These are phyloP conservation scores for Dissophora globulifera DNA, from an alignment of 192 early-diverging fungal species.

Conservation along the genomic window DNA sequence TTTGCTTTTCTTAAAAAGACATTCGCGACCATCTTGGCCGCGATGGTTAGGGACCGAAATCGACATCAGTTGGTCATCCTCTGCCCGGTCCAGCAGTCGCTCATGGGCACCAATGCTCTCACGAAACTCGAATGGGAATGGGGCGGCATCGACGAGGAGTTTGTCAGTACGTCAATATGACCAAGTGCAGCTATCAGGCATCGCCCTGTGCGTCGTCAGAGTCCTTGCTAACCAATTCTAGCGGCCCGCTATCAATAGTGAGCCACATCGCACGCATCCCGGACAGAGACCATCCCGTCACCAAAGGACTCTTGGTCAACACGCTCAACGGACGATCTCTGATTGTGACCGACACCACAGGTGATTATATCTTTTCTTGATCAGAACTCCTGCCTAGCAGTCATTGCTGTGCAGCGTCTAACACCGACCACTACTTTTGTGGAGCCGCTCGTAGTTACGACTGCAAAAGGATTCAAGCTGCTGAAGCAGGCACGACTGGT, in stretches of 20 bases:
- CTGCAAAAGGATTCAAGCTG: slow-evolving; percentile 47
- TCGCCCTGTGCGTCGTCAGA: too few relatives aligned
- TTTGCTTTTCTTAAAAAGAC: slow-evolving; percentile 31
- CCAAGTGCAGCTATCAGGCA: too few relatives aligned
- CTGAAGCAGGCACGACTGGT: slow-evolving; percentile 44
- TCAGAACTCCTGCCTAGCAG: neutral
- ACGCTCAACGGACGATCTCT: slow-evolving; percentile 41
- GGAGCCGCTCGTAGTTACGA: slow-evolving; percentile 39
- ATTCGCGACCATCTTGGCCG: slow-evolving; percentile 18
- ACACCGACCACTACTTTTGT: too few relatives aligned
- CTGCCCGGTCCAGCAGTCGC: slow-evolving; percentile 35
- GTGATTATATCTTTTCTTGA: slow-evolving; percentile 5
- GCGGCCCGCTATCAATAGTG: slow-evolving; percentile 5
- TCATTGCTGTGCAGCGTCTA: neutral
- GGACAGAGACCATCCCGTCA: slow-evolving; percentile 31
- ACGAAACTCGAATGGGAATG: slow-evolving; percentile 47
- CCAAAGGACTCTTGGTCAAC: slow-evolving; percentile 16
- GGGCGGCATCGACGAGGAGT: slow-evolving; percentile 52
- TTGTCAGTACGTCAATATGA: slow-evolving; percentile 42
- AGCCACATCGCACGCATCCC: slow-evolving; percentile 41
- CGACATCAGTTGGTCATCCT: slow-evolving; percentile 38
- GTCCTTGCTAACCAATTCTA: neutral
- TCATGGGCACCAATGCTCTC: slow-evolving; percentile 25
- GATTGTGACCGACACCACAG: slow-evolving; percentile 46
- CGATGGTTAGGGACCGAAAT: slow-evolving; percentile 24